Conservation (phyloP, 2,329 filamentous ascomycete genomes). For the Botrytis aclada region DNA sequence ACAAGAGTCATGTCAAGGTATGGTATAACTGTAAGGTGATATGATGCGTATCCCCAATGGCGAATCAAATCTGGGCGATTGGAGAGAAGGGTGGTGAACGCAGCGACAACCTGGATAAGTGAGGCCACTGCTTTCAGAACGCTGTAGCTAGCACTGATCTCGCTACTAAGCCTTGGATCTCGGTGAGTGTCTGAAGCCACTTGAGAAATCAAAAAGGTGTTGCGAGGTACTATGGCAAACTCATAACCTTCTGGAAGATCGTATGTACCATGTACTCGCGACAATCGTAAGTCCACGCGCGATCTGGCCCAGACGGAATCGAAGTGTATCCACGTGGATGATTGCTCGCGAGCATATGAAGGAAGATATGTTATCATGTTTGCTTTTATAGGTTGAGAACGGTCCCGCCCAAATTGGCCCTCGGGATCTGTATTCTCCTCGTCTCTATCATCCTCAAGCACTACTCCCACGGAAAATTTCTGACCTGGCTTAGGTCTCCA, state of each 20-base stretch:
- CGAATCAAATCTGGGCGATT: slow-evolving; percentile 32
- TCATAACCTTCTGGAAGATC: slow-evolving; percentile 2
- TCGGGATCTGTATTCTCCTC: neutral
- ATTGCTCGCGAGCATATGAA: slow-evolving; percentile 2
- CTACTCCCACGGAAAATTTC: neutral
- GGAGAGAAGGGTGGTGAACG: slow-evolving; percentile 29
- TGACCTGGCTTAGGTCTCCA: slow-evolving; percentile 22
- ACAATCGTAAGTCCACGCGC: neutral
- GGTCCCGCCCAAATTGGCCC: too few relatives aligned
- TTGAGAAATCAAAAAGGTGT: neutral
- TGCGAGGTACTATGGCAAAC: slow-evolving; percentile 1
- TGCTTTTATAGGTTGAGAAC: neutral
- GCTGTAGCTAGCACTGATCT: slow-evolving; percentile 7
- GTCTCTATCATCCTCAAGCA: neutral
- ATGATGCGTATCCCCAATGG: slow-evolving; percentile 37
- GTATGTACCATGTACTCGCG: neutral
- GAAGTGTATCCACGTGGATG: neutral
- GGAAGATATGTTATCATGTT: slow-evolving; percentile 7
- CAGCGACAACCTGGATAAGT: slow-evolving; percentile 30
- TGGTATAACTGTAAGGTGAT: slow-evolving; percentile 33
- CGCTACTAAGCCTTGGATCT: neutral
- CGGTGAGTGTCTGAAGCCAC: neutral
- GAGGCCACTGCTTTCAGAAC: slow-evolving; percentile 22
- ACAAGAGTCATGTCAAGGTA: slow-evolving; percentile 38
- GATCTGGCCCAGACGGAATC: slow-evolving; percentile 1